Conservation (phyloP, 1,284 basidiomycete genomes). For the Macrocystidia cucumis region DNA sequence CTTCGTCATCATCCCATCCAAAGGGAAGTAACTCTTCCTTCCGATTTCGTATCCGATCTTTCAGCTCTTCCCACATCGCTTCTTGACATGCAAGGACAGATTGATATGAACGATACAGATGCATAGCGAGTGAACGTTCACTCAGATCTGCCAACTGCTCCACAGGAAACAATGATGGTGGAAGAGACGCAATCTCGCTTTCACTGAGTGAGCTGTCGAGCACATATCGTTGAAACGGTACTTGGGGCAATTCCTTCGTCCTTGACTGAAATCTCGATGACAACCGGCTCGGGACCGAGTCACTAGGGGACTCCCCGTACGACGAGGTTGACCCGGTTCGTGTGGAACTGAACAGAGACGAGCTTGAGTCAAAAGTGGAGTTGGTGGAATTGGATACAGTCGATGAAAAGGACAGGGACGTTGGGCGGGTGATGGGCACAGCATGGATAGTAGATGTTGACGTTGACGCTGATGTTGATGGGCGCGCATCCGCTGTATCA, state of each 20-base stretch:
- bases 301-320: constrained; percentile 15
- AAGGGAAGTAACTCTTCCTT: constrained; percentile 40
- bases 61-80: constrained; percentile 76
- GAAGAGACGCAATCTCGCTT: constrained; percentile 26
- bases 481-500: constrained; percentile 23
- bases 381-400: constrained; percentile 20
- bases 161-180: constrained; percentile 34
- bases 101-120: constrained; percentile 57
- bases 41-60: constrained; percentile 48
- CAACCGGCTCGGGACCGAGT: constrained; percentile 9
- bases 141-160: constrained; percentile 38
- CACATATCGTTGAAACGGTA: constrained; percentile 22
- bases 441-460: too few species aligned
- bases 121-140: constrained; percentile 62
- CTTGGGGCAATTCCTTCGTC: constrained; percentile 9
- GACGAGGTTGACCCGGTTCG: constrained; percentile 23
- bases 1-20: constrained; percentile 64
- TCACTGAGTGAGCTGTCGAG: constrained; percentile 26
- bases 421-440: constrained; percentile 30
- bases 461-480: constrained; percentile 21
- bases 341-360: constrained; percentile 21
- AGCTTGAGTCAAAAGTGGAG: constrained; percentile 19
- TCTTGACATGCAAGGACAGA: constrained; percentile 64
- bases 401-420: constrained; percentile 43
- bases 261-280: constrained; percentile 6